Percentiles rank a stretch among this genome's conserved stretches.
These are phyloP conservation scores for Saxophila tyrrhenica DNA, from an alignment of 495 filamentous ascomycete species.

Conservation along the genomic window DNA sequence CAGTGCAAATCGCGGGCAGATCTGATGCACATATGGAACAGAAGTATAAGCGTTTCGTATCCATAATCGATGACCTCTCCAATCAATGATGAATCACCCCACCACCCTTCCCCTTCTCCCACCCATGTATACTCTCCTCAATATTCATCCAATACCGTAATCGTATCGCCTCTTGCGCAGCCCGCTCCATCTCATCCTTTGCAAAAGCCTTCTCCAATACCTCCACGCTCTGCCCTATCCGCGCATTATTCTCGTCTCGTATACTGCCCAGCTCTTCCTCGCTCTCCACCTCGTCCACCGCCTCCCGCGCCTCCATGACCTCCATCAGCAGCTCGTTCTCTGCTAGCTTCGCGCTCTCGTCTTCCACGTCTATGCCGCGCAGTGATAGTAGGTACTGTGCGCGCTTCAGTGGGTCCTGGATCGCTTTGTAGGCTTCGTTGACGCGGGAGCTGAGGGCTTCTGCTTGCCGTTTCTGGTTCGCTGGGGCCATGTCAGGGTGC, in stretches of 20 bases:
- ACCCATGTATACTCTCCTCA: conserved; percentile 62
- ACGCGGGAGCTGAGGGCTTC: conserved; percentile 65
- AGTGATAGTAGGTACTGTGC: conserved; percentile 73
- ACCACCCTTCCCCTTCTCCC: conserved; percentile 69
- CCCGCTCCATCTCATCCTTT: conserved; percentile 51
- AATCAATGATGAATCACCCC: conserved; percentile 45
- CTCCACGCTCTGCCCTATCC: conserved; percentile 50
- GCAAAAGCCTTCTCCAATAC: conserved; percentile 52
- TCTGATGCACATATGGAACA: no score
- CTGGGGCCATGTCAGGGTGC: conserved; percentile 71
- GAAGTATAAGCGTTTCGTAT: no score
- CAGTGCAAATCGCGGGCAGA: no score
- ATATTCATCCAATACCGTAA: conserved; percentile 91
- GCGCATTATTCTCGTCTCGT: conserved; percentile 52
- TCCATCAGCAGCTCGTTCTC: conserved; percentile 67
- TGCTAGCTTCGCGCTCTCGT: conserved; percentile 55
- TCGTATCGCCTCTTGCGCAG: conserved; percentile 57
- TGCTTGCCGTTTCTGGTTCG: conserved; percentile 46
- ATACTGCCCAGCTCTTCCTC: conserved; percentile 55
- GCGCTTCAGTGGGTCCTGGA: conserved; percentile 60
- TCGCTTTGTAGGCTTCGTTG: conserved; percentile 80
- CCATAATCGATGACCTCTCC: no score
- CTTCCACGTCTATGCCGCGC: conserved; percentile 65
- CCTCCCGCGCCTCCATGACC: conserved; percentile 78
- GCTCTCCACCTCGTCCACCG: conserved; percentile 60